Conservation (phyloP, 2,329 filamentous ascomycete genomes). For the Ophiostoma sp. region DNA sequence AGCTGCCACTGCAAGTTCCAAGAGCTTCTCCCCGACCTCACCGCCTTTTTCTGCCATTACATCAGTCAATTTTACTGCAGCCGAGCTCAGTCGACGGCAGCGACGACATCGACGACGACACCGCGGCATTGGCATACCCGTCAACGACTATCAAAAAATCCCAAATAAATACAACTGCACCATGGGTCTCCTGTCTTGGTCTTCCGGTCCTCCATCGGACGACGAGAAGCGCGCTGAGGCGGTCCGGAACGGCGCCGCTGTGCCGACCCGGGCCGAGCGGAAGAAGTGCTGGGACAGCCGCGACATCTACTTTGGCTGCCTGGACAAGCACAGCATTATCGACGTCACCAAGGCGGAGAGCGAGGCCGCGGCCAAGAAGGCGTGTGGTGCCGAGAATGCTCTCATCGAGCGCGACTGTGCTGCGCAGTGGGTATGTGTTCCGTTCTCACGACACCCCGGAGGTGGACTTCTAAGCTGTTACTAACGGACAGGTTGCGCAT, state of each 20-base stretch:
- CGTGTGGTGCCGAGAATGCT: slow-evolving; percentile 39
- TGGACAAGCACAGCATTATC: slow-evolving; percentile 75
- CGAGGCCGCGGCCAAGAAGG: slow-evolving; percentile 35
- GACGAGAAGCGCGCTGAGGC: slow-evolving; percentile 47
- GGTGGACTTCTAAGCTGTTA: not conserved
- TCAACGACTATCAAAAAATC: no score
- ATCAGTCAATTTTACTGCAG: slow-evolving; percentile 2
- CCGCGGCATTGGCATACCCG: no score
- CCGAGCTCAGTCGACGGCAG: not conserved
- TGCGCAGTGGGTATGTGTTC: slow-evolving; percentile 71
- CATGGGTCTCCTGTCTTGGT: slow-evolving; percentile 47
- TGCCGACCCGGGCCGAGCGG: slow-evolving; percentile 79
- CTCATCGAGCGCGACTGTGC: slow-evolving; percentile 83
- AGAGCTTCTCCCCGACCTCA: not conserved
- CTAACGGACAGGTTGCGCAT: slow-evolving; percentile 68
- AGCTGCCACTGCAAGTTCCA: not conserved
- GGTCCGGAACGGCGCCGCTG: slow-evolving; percentile 56
- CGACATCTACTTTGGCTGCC: slow-evolving; percentile 80
- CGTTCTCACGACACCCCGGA: not conserved
- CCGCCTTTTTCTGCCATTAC: slow-evolving; percentile 24
- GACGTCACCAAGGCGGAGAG: slow-evolving; percentile 52
- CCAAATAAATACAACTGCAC: slow-evolving; percentile 14
- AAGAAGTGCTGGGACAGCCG: slow-evolving; percentile 83
- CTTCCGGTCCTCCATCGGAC: slow-evolving; percentile 32
- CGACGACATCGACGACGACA: not conserved